phyloP scores from a whole-genome alignment of 2,329 filamentous ascomycete species.

The Coniochaeta ligniaria region DNA sequence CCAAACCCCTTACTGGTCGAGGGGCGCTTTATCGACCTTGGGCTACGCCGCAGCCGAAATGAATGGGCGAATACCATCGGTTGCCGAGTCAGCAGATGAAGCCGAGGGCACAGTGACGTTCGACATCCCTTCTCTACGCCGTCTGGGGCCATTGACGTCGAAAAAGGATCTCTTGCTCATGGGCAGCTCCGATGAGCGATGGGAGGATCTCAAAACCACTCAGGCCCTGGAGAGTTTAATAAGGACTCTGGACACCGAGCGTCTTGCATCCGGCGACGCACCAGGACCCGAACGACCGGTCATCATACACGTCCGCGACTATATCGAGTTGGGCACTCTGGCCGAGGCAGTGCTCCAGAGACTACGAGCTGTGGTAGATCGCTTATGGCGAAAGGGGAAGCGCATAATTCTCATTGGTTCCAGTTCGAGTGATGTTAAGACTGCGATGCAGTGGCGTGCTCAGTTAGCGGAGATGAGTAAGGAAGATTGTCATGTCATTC shows the following conservation, averaged over 20 bases:
- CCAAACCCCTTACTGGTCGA: conserved; percentile 41
- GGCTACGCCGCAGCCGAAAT: conserved; percentile 49
- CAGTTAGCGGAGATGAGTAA: conserved; percentile 21
- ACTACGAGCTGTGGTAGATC: conserved; percentile 65
- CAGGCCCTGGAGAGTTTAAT: conserved; percentile 51
- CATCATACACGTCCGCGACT: conserved; percentile 75
- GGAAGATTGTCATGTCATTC: conserved; percentile 22
- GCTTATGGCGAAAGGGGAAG: conserved; percentile 62
- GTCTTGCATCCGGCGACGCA: conserved; percentile 10
- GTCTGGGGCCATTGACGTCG: conserved; percentile 13
- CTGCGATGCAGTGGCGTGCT: conserved; percentile 16
- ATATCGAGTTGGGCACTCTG: conserved; percentile 67
- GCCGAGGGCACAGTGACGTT: conserved; percentile 23
- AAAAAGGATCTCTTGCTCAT: conserved; percentile 19
- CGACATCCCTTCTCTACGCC: conserved; percentile 14
- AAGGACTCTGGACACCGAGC: conserved; percentile 33
- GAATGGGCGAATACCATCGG: conserved; percentile 37
- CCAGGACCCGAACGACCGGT: conserved; percentile 26
- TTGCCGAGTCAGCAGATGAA: conserved; percentile 35
- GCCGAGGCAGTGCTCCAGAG: conserved; percentile 65
- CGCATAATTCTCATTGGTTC: conserved; percentile 70
- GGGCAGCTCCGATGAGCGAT: conserved; percentile 37
- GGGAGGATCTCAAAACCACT: conserved; percentile 56
- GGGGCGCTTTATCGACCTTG: conserved; percentile 44
- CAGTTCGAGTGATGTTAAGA: conserved; percentile 54